Evolutionary conservation across 1,284 basidiomycete species (phyloP).

Genomic region (Schizopora paradoxa): DNA sequence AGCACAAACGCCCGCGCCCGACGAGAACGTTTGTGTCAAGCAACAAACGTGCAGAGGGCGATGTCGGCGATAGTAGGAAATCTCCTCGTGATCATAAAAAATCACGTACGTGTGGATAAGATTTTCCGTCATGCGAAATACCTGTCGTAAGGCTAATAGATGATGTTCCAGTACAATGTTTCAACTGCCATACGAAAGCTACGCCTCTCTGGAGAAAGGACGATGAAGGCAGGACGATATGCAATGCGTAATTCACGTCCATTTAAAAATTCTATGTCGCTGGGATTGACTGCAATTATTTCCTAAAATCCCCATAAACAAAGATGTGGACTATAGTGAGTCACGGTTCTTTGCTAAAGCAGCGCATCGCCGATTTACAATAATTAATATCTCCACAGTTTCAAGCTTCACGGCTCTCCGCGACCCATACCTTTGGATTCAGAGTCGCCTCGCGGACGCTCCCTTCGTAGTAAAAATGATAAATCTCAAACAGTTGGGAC

Average conservation of each 20-base stretch:
- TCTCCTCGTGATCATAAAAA: too few relatives aligned
- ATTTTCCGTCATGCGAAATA: too few relatives aligned
- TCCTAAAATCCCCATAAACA: slow-evolving; percentile 6
- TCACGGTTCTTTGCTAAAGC: slow-evolving; percentile 23
- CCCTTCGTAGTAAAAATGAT: too few relatives aligned
- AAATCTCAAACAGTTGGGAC: too few relatives aligned
- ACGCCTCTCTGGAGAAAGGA: slow-evolving; percentile 91
- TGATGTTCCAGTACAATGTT: slow-evolving; percentile 84
- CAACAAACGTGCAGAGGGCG: slow-evolving; percentile 58
- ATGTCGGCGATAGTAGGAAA: slow-evolving; percentile 28
- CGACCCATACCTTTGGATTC: slow-evolving; percentile 84
- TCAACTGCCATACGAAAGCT: slow-evolving; percentile 85
- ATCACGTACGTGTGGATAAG: too few relatives aligned
- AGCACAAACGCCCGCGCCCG: slow-evolving; percentile 79
- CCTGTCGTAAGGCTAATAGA: too few relatives aligned
- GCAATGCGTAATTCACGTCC: slow-evolving; percentile 86
- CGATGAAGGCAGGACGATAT: slow-evolving; percentile 87
- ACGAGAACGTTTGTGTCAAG: slow-evolving; percentile 86
- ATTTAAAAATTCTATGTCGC: too few relatives aligned
- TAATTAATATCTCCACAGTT: too few relatives aligned
- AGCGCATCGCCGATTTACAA: too few relatives aligned
- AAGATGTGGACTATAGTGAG: slow-evolving; percentile 51
- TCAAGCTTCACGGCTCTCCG: slow-evolving; percentile 75
- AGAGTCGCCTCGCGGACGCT: slow-evolving; percentile 76
- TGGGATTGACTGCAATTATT: too few relatives aligned